Evolutionary conservation across 73 alveolate species (phyloP).

Genomic region (Effrenium voratum): DNA sequence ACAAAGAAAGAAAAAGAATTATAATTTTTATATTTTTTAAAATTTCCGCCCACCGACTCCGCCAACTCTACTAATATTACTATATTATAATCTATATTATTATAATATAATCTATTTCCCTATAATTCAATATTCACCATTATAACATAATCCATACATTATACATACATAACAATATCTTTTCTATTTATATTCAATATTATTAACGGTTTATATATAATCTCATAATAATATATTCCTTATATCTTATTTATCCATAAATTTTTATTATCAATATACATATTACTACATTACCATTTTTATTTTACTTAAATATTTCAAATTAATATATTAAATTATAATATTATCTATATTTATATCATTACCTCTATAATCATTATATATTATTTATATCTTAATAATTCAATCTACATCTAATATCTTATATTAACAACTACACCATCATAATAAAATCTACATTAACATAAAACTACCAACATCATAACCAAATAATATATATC

Average conservation of each 20-base stretch:
- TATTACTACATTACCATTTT: neutral
- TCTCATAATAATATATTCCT: neutral
- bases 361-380: neutral
- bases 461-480: neutral
- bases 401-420: neutral
- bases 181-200: no score
- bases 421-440: neutral
- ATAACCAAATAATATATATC: neutral
- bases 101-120: no score
- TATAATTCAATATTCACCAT: no score
- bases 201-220: neutral
- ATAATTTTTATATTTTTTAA: no score
- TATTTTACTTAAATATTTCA: neutral
- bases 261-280: neutral
- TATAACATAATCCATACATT: no score
- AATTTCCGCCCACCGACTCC: no score
- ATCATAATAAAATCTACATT: neutral
- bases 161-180: no score
- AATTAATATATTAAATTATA: neutral
- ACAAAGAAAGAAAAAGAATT: no score
- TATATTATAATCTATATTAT: no score
- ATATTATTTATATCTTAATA: neutral
- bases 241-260: neutral
- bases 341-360: neutral
- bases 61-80: no score